Conservation (phyloP, 2,329 filamentous ascomycete genomes). For the Nothophoma quercina region DNA sequence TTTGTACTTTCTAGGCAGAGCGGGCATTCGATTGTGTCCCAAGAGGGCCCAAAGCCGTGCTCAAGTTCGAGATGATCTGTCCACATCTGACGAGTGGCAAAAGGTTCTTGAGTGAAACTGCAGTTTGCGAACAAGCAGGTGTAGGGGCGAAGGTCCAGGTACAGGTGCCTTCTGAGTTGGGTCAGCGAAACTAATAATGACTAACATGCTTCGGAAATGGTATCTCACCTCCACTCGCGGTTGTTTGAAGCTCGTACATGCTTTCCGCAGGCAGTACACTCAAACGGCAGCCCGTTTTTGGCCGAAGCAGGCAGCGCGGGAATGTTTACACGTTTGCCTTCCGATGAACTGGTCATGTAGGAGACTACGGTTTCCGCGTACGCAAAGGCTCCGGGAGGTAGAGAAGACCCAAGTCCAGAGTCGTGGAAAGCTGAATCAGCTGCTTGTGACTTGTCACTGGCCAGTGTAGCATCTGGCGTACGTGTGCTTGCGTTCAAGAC, state of each 20-base stretch:
- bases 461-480: background rate
- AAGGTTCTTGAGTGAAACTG: constrained; percentile 18
- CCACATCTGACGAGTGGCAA: constrained; percentile 24
- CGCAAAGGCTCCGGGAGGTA: constrained; percentile 9
- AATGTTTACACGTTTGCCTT: constrained; percentile 20
- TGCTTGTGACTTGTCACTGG: constrained; percentile 9
- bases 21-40: constrained; percentile 24
- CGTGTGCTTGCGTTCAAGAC: constrained; percentile 4
- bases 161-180: constrained; percentile 36
- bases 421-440: constrained; percentile 29
- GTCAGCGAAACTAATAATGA: no score
- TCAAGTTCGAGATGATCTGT: constrained; percentile 26
- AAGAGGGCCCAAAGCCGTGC: constrained; percentile 25
- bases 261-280: constrained; percentile 30
- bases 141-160: constrained; percentile 31
- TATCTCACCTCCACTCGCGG: no score
- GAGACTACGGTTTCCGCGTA: constrained; percentile 31
- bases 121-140: constrained; percentile 28
- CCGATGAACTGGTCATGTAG: constrained; percentile 23
- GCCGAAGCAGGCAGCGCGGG: constrained; percentile 31
- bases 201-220: no score
- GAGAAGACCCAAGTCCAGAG: constrained; percentile 30
- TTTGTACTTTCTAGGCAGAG: constrained; percentile 27
- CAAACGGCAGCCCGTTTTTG: constrained; percentile 25
- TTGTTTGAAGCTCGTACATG: no score